Evolutionary conservation across 257 asterid species (phyloP), one percentile per base, ranked within the genome.

Genomic region (Rauvolfia tetraphylla): DNA sequence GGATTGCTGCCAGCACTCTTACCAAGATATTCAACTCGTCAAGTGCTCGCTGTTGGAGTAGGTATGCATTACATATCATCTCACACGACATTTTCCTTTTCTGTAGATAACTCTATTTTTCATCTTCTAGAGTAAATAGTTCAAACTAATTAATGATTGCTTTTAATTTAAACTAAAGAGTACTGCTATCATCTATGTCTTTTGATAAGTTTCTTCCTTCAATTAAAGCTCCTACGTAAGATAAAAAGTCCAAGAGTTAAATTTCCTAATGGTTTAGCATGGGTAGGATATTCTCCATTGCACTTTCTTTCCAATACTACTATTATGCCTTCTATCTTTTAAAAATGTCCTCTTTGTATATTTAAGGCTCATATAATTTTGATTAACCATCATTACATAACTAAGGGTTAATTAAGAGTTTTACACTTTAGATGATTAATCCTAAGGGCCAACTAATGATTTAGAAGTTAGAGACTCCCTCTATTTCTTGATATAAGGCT

Each of bases 41-140:
- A 25, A 90, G 93, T 80, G 98, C 99, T 79, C 93, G 98, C 73
- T 95, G 96, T 86, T 95, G 99, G 99, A 95, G 98, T 82, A 95
- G 99, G 99, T 95, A 95, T 39, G 51, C 71, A 62, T 77, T 62
- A 39, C 36, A 7, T 71, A 36, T 44, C 3, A 36, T 34, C 34
- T 34, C 34, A 25, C 70, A 7, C 18, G 29, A 6, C n/a, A 34
- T 65, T 20, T 18, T 36, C 44, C 56, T 20, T 36, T 65, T 18
- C 25, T 34, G 29, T 18, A 18, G n/a, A 46, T 38, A 34, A 17
- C 27, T 65, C 70, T 36, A 33, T 72, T 34, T 80, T 71, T 44
- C 36, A 71, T 65, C 62, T 66, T 71, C 27, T 72, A 36, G 22
- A 61, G 51, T 74, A 72, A 66, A 62, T 41, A 54, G 36, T 53